Evolutionary conservation across 2,329 filamentous ascomycete species (phyloP), one percentile per base, ranked within the genome.

Genomic region (Colletotrichum sp.): DNA sequence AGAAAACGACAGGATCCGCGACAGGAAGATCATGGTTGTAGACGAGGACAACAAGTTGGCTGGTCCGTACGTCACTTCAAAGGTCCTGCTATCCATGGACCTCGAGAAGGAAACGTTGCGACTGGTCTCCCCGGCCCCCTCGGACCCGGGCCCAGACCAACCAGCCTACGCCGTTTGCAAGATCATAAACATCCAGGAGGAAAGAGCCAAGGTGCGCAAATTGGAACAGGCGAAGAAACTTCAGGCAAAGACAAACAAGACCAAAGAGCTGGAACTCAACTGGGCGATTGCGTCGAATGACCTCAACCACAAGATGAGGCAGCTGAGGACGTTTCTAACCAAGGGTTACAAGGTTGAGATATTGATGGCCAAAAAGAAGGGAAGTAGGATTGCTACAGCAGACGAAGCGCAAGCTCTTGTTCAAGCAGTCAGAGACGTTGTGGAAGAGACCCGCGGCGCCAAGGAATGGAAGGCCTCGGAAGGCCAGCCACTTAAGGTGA

Each of bases 261-360:
- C 84, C 18, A 98, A 98, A 86, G 93, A 93, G 81, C 84, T 98
- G n/a, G 96, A 98, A 85, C 80, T 98, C 79, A 96, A 95, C 83
- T 98, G 96, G 96, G 93, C 93, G 39, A 97, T 98, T 80, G 93
- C 92, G 76, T 81, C 84, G 15, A 91, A 96, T 81, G 96, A 98
- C 86, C 83, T 98, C 68, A 86, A 86, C n/a, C 93, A 94, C 82
- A 91, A 93, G 81, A 82, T 97, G 83, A 90, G 90, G 80, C 91
- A 92, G 85, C 83, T 96, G 80, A 85, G 85, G 76, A 88, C 86
- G 70, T 98, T 98, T 82, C 82, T 98, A 81, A 86, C 83, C 10
- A 95, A 95, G 83, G 96, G 96, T 1, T 89, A 91, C 82, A 92
- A 89, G 81, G 95, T 98, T 25, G 93, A 97, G 82, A 81, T 98